Evolutionary conservation across 1,284 basidiomycete genomes (phyloP).

Genomic region (Veloporphyrellus conicus): DNA sequence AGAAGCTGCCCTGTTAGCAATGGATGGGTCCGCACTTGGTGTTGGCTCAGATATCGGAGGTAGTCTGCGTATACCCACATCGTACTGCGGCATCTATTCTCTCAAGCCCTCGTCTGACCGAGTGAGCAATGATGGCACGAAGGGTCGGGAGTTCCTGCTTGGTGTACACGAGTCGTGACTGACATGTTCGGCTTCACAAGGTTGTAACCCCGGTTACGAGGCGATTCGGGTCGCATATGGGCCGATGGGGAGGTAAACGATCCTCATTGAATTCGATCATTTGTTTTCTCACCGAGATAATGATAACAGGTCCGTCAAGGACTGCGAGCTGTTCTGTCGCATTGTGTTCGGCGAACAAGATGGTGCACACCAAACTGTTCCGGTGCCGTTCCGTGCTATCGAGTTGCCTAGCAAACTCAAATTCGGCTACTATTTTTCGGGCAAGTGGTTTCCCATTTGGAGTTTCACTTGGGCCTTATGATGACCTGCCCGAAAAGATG

Average conservation of each 20-base stretch:
- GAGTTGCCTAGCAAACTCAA: constrained; percentile 53
- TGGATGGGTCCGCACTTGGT: constrained; percentile 74
- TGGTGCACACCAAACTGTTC: constrained; percentile 41
- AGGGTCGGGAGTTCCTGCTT: constrained; percentile 25
- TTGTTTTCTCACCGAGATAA: constrained; percentile 6
- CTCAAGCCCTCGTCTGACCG: constrained; percentile 67
- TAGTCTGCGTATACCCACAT: constrained; percentile 73
- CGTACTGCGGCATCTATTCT: constrained; percentile 77
- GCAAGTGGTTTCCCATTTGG: constrained; percentile 32
- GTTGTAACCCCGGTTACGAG: constrained; percentile 60
- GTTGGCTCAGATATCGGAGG: constrained; percentile 79
- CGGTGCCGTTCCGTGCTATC: constrained; percentile 59
- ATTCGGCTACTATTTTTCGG: constrained; percentile 70
- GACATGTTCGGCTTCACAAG: constrained; percentile 27
- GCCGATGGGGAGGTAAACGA: constrained; percentile 66
- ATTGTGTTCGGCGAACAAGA: constrained; percentile 53
- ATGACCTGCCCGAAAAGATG: constrained; percentile 39
- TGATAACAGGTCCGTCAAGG: constrained; percentile 52
- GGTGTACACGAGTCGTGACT: neutral
- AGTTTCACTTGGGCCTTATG: neutral
- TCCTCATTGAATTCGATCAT: neutral
- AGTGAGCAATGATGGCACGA: constrained; percentile 47
- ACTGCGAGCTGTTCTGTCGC: constrained; percentile 58
- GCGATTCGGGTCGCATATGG: constrained; percentile 59
- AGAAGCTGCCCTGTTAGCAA: constrained; percentile 70